Conservation (phyloP, 1,139 yeast genomes). For the Protomyces macrosporus region DNA sequence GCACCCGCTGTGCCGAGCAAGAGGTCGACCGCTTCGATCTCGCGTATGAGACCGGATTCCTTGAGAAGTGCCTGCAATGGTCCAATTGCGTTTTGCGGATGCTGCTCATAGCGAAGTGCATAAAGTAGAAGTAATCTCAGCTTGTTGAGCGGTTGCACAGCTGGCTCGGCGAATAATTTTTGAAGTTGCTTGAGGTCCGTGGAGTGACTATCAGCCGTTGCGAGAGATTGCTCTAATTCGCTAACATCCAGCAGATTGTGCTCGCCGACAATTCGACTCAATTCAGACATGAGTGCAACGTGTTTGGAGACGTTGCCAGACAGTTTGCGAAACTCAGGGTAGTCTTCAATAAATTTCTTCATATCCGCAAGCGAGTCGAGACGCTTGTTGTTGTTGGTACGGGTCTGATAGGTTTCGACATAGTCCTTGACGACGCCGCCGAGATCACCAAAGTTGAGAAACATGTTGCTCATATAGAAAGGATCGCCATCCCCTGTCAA, state of each 20-base stretch:
- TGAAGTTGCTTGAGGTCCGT: constrained; percentile 44
- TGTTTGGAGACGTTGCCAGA: constrained; percentile 91
- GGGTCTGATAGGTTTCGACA: constrained; percentile 74
- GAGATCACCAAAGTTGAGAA: constrained; percentile 85
- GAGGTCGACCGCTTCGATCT: constrained; percentile 31
- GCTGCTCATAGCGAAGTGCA: constrained; percentile 58
- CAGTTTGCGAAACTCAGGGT: constrained; percentile 84
- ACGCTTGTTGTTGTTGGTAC: constrained; percentile 63
- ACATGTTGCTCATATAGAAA: constrained; percentile 76
- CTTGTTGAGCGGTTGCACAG: constrained; percentile 39
- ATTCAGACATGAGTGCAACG: constrained; percentile 79
- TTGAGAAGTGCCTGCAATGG: constrained; percentile 34
- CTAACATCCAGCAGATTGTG: constrained; percentile 75
- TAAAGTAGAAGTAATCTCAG: constrained; percentile 64
- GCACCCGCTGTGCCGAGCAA: constrained; percentile 44
- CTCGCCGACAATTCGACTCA: constrained; percentile 57
- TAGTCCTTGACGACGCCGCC: constrained; percentile 83
- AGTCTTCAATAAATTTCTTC: constrained; percentile 82
- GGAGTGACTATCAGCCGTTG: constrained; percentile 59
- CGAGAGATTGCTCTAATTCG: constrained; percentile 80
- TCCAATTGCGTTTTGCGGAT: constrained; percentile 42
- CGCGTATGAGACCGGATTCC: constrained; percentile 29
- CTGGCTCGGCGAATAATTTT: constrained; percentile 38
- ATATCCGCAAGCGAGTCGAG: constrained; percentile 78
- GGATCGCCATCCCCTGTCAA: constrained; percentile 64